phyloP scores from a whole-genome alignment of 768 basidiomycete species.

The Epithele typhae region DNA sequence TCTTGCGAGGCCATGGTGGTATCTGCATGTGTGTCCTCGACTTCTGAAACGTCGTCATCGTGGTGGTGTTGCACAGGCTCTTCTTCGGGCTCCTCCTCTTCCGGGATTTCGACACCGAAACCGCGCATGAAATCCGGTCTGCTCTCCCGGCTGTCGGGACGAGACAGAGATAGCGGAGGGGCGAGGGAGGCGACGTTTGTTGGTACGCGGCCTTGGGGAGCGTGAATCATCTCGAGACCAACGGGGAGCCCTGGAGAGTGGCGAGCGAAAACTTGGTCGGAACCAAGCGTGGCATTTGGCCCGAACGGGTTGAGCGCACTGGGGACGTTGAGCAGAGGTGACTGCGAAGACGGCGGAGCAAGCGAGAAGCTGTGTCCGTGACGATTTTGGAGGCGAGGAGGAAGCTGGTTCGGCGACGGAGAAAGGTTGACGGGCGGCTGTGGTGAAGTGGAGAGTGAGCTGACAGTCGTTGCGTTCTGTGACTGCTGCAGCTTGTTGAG shows the following conservation, averaged over 20 bases:
- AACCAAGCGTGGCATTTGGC: constrained; percentile 47
- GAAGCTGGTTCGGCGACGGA: constrained; percentile 39
- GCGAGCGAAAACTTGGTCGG: constrained; percentile 35
- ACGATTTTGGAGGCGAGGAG: constrained; percentile 42
- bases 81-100: constrained; percentile 68
- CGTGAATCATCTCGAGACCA: constrained; percentile 36
- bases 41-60: constrained; percentile 23
- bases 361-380: constrained; percentile 78
- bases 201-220: constrained; percentile 54
- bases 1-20: constrained; percentile 10
- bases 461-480: constrained; percentile 46
- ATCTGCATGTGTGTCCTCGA: constrained; percentile 34
- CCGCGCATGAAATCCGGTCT: constrained; percentile 74
- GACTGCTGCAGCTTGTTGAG: constrained; percentile 80
- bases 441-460: constrained; percentile 62
- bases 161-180: constrained; percentile 41
- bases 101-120: constrained; percentile 76
- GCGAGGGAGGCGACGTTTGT: constrained; percentile 41
- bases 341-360: constrained; percentile 46
- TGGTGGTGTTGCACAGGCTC: constrained; percentile 31
- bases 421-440: constrained; percentile 51
- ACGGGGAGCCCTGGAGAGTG: constrained; percentile 22
- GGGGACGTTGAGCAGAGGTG: constrained; percentile 31
- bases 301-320: constrained; percentile 64
- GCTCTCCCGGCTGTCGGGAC: constrained; percentile 49